phyloP scores from a whole-genome alignment of 345 rosid species.

The Euclidium syriacum region DNA sequence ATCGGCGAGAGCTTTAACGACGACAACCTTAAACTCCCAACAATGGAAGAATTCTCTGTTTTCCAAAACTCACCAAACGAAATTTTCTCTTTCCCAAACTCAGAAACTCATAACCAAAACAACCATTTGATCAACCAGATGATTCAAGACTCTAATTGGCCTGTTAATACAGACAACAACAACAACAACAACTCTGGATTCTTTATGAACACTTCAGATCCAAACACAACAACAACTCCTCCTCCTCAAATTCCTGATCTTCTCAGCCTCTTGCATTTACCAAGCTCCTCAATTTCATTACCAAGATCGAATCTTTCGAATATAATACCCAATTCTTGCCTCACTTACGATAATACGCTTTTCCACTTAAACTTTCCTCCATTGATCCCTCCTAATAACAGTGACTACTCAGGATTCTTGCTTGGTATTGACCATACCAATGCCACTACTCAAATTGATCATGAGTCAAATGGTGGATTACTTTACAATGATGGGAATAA shows the following conservation, averaged over 20 bases:
- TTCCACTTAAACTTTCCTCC: conserved; percentile 58
- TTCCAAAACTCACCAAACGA: conserved; percentile 1
- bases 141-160: conserved; percentile 30
- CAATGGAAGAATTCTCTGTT: conserved; percentile 30
- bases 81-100: conserved; percentile 12
- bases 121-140: conserved; percentile 34
- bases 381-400: conserved; percentile 20
- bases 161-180: conserved; percentile 26
- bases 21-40: conserved; percentile 32
- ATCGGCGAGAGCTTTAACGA: conserved; percentile 34
- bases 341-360: conserved; percentile 53
- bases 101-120: conserved; percentile 22
- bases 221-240: conserved; percentile 27
- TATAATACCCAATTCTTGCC: conserved; percentile 35
- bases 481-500: conserved; percentile 41
- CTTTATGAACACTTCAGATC: conserved; percentile 29
- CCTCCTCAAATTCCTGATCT: conserved; percentile 66
- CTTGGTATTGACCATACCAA: conserved; percentile 31
- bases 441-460: conserved; percentile 17
- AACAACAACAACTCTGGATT: conserved; percentile 30
- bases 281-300: conserved; percentile 42
- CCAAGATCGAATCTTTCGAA: conserved; percentile 31
- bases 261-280: conserved; percentile 54
- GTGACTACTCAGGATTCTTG: conserved; percentile 34
- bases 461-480: conserved; percentile 1